These are phyloP conservation scores for Phlyctochytrium arcticum DNA, from an alignment of 192 early-diverging fungal species.

Conservation along the genomic window DNA sequence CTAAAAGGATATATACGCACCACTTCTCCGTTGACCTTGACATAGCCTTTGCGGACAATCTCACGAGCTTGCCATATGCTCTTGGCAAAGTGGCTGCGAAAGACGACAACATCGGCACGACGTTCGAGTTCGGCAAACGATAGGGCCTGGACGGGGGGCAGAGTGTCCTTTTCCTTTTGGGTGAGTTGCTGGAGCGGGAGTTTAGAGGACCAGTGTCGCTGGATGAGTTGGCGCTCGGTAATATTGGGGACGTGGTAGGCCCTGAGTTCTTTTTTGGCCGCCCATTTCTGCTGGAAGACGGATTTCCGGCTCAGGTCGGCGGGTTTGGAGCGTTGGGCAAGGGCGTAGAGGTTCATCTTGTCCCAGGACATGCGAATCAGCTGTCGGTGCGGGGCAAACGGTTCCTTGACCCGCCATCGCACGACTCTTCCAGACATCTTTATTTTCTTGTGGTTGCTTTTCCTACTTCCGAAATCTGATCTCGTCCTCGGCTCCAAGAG, in stretches of 20 bases:
- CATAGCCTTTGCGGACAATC: constrained; percentile 79
- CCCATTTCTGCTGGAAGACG: constrained; percentile 93
- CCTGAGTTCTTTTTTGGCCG: constrained; percentile 85
- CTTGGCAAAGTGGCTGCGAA: constrained; percentile 85
- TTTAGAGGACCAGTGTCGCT: constrained; percentile 36
- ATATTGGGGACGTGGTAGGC: constrained; percentile 92
- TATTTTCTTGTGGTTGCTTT: too few relatives aligned
- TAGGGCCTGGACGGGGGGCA: constrained; percentile 55
- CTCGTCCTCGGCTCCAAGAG: too few relatives aligned
- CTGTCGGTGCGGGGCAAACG: constrained; percentile 40
- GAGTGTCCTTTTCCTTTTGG: constrained; percentile 27
- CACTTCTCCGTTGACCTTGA: constrained; percentile 86
- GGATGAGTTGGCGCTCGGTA: constrained; percentile 69
- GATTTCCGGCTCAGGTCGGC: constrained; percentile 42
- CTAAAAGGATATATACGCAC: constrained; percentile 32
- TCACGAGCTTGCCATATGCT: constrained; percentile 82
- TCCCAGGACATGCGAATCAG: constrained; percentile 96
- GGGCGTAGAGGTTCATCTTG: constrained; percentile 85
- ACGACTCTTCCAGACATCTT: background rate
- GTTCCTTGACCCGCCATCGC: constrained; percentile 30
- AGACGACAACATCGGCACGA: constrained; percentile 89
- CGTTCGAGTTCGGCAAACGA: constrained; percentile 87
- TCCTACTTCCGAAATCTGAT: too few relatives aligned
- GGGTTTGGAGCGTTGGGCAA: constrained; percentile 51
- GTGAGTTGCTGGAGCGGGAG: constrained; percentile 36